Base-by-base conservation (phyloP, 202 grass and related monocot species). In the Alloteropsis angusta region DNA sequence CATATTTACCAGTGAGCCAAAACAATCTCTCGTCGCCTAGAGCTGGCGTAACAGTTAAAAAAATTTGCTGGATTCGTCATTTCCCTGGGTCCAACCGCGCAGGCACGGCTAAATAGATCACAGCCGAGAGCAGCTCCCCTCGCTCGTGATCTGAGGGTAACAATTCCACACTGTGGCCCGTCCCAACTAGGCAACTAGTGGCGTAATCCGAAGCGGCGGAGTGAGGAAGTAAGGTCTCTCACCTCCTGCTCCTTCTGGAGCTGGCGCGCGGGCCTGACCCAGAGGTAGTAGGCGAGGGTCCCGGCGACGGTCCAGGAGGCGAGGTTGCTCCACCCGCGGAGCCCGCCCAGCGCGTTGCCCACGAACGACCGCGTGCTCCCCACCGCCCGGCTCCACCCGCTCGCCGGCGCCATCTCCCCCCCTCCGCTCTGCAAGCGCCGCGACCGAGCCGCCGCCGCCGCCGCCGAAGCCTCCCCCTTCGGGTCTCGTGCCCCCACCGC, bases 251-350 rank as follows among this genome's bases (percentile, higher is more conserved):
- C 89, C 92, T 80, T 94, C 72, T 84, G 85, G 75, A 90, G 92
- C 55, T 98, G 18, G 17, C 81, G 82, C 15, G 85, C 85, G 21
- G 95, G 55, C 75, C 77, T 88, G 67, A 99, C 86, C 96, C 96
- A 99, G 84, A 99, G 96, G 89, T 90, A 95, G 86, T 99, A 99
- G 79, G 96, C 96, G 65, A 99, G 88, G 72, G 88, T 84, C n/a
- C 96, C 96, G 56, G 96, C 96, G 64, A 95, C 89, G 41, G 84
- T 76, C 96, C 96, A 98, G 47, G 95, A 98, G 12, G 89, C 92
- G 75, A 87, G 70, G 92, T 87, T 99, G 84, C 75, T 86, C 86
- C 96, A 90, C 11, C 96, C 92, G 59, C 96, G 87, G 52, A 99
- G 82, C 30, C 96, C 96, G 15, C 96, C 96, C 67, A 90, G 59